Evolutionary conservation across 495 filamentous ascomycete species (phyloP).

Genomic region (Peziza echinospora): DNA sequence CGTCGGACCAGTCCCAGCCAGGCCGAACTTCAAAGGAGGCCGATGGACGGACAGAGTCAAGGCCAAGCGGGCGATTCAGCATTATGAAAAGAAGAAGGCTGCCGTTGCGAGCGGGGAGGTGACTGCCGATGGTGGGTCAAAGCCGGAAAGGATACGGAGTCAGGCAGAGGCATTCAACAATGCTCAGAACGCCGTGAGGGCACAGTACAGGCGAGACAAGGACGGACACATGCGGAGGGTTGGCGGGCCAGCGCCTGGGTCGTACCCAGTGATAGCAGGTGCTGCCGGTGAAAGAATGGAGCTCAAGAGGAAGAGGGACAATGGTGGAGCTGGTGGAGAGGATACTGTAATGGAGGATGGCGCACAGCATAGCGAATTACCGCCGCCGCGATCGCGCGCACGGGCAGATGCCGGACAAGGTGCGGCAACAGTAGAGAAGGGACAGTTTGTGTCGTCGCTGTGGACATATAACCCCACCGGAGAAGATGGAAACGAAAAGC

Average conservation of each 20-base stretch:
- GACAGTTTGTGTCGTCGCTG: constrained; percentile 62
- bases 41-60: constrained; percentile 71
- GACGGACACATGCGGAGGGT: constrained; percentile 6
- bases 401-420: constrained; percentile 3
- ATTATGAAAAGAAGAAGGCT: constrained; percentile 24
- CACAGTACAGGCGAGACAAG: too few species aligned
- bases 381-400: constrained; percentile 9
- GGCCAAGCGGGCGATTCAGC: constrained; percentile 49
- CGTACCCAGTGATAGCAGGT: too few species aligned
- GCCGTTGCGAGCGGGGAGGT: constrained; percentile 10
- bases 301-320: background rate
- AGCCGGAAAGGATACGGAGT: constrained; percentile 12
- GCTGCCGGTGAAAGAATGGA: background rate
- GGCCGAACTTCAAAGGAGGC: constrained; percentile 60
- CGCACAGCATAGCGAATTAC: constrained; percentile 16
- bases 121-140: constrained; percentile 3
- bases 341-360: constrained; percentile 3
- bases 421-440: constrained; percentile 15
- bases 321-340: constrained; percentile 7
- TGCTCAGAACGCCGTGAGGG: background rate
- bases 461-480: constrained; percentile 70
- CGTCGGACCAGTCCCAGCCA: constrained; percentile 24
- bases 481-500: constrained; percentile 25
- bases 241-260: too few species aligned
- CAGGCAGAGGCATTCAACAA: constrained; percentile 1